A percentile compares a stretch with the other conserved stretches of the same genome.
These are phyloP conservation scores for Mycena olivaceomarginata DNA, from an alignment of 768 basidiomycete genomes.

Conservation along the genomic window DNA sequence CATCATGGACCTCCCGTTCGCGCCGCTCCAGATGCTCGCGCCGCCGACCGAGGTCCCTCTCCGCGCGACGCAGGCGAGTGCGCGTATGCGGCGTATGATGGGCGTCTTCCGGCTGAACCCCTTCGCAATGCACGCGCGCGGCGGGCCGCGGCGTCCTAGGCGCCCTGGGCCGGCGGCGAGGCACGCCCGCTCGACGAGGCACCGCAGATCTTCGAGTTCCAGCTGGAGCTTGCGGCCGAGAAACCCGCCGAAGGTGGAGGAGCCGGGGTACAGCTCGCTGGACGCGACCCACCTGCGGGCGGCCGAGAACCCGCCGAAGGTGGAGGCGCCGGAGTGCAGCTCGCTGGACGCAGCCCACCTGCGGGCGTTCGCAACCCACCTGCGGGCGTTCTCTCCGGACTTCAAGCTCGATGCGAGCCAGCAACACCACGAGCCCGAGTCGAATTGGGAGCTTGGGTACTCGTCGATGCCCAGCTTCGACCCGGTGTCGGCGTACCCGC, in stretches of 20 bases:
- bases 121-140: slow-evolving; percentile 78
- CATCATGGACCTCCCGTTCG: slow-evolving; percentile 68
- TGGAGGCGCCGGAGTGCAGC: neutral
- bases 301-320: slow-evolving; percentile 23
- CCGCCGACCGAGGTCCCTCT: slow-evolving; percentile 82
- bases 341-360: slow-evolving; percentile 40
- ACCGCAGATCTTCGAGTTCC: slow-evolving; percentile 81
- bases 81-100: slow-evolving; percentile 87
- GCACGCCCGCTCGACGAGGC: slow-evolving; percentile 77
- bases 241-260: slow-evolving; percentile 12
- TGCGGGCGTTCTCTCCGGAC: slow-evolving; percentile 63
- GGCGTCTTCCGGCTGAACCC: slow-evolving; percentile 86
- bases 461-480: slow-evolving; percentile 34
- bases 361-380: slow-evolving; percentile 54
- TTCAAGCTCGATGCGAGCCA: slow-evolving; percentile 56
- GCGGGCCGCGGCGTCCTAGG: slow-evolving; percentile 60
- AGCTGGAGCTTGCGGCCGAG: slow-evolving; percentile 60
- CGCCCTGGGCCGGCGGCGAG: slow-evolving; percentile 67
- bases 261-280: neutral
- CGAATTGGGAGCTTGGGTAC: slow-evolving; percentile 43
- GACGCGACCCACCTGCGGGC: too few relatives aligned
- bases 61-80: slow-evolving; percentile 83
- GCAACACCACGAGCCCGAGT: slow-evolving; percentile 21
- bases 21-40: slow-evolving; percentile 62
- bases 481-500: slow-evolving; percentile 37